These are phyloP conservation scores for Diaporthe australafricana DNA, from an alignment of 2,329 filamentous ascomycete genomes.

Conservation along the genomic window DNA sequence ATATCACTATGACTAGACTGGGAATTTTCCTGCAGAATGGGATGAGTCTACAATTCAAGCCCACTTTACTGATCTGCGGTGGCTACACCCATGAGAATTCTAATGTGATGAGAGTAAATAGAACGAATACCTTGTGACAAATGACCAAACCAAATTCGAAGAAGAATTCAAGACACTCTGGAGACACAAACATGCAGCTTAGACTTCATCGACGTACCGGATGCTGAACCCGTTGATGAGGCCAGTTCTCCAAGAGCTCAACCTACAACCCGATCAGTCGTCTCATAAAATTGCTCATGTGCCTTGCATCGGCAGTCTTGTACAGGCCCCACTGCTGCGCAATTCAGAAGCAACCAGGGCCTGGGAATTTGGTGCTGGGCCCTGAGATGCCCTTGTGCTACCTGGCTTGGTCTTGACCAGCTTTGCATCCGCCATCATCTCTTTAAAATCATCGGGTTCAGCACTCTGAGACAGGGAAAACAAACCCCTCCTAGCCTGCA, in stretches of 20 bases:
- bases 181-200: too few relatives aligned
- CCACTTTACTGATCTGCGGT: too few relatives aligned
- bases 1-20: too few relatives aligned
- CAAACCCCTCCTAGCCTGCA: background rate
- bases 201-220: background rate
- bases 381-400: background rate
- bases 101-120: too few relatives aligned
- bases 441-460: background rate
- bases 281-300: background rate
- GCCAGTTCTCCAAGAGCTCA: background rate
- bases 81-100: too few relatives aligned
- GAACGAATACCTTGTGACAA: too few relatives aligned
- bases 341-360: background rate
- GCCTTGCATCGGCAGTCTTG: background rate
- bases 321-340: background rate
- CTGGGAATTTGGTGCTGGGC: background rate
- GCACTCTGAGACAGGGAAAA: background rate
- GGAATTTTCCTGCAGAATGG: too few relatives aligned
- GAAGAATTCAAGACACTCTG: too few relatives aligned
- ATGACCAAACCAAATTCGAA: too few relatives aligned
- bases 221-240: background rate
- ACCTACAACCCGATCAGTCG: background rate
- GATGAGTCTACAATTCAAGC: too few relatives aligned
- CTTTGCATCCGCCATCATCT: background rate
- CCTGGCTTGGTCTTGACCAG: fast-evolving